Evolutionary conservation across 345 rosid species (phyloP).

Genomic region (Brassica rapa): DNA sequence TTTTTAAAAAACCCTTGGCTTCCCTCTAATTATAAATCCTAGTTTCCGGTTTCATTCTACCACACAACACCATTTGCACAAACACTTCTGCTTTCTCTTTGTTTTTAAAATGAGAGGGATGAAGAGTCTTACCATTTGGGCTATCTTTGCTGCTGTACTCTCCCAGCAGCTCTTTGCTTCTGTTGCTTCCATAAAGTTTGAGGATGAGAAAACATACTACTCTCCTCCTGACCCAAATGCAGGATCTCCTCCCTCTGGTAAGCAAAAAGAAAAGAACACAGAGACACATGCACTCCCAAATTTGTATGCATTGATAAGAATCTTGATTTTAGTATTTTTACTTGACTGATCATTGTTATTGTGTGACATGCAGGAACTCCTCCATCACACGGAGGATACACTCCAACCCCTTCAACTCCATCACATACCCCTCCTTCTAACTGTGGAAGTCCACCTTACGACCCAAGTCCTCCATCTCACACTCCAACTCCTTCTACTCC

Average conservation of each 20-base stretch:
- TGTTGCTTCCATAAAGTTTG: conserved; percentile 46
- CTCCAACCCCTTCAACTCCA: conserved; percentile 40
- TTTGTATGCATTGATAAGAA: background rate
- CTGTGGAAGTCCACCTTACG: conserved; percentile 41
- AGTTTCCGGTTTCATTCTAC: conserved; percentile 14
- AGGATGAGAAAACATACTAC: conserved; percentile 68
- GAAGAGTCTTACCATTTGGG: conserved; percentile 39
- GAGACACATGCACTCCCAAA: background rate
- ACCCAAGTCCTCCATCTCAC: conserved; percentile 36
- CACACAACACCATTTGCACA: conserved; percentile 1
- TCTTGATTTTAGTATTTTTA: conserved; percentile 7
- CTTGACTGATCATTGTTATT: background rate
- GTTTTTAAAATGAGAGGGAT: conserved; percentile 38
- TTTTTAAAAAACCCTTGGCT: no score
- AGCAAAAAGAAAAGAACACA: background rate
- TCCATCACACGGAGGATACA: background rate
- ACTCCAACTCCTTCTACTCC: conserved; percentile 7
- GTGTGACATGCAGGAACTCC: conserved; percentile 46
- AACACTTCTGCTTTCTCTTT: conserved; percentile 15
- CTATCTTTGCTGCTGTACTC: conserved; percentile 47
- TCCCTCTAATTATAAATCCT: conserved; percentile 33
- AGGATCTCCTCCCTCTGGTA: conserved; percentile 53
- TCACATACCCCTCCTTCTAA: conserved; percentile 25
- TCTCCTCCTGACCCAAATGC: conserved; percentile 68
- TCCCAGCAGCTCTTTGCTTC: conserved; percentile 50